Evolutionary conservation across 139 green algal species (phyloP), one percentile per base, ranked within the genome.

Genomic region (Pseudopediastrum boryanum): DNA sequence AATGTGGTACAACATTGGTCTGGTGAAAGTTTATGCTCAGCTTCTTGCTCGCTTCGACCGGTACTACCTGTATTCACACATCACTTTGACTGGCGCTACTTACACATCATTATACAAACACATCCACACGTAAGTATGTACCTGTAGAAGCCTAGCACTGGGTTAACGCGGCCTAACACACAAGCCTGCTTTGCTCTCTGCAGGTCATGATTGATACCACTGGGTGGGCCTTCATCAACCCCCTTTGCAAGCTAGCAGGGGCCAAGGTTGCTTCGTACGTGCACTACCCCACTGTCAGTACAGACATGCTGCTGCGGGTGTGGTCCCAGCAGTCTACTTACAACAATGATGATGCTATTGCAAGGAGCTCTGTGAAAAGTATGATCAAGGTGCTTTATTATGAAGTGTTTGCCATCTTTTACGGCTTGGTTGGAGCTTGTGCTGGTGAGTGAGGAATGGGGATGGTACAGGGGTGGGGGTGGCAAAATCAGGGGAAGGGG

Each of bases 201-300:
- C 85, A 92, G 84, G 79, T 96, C 56, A 97, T 90, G 44, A 80
- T 99, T 2, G 96, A 99, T 87, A 99, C 96, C 19, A 93, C 87
- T 1, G 96, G 96, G 12, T 97, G 95, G 90, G 93, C 95, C 0
- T 98, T 97, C 80, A 84, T 85, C 1, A 98, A 98, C 79, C 96
- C 96, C 0, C 64, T 98, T 31, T 90, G 86, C 2, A 51, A 85
- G 16, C 71, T 89, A 16, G 84, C 89, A 19, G 94, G 96, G 10
- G 78, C 79, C 2, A 39, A 62, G 0, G 92, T 98, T 31, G 91
- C 80, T 12, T 84, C 80, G 9, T 99, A 99, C 79, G 91, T 94
- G 46, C 96, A 98, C 90, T 98, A 98, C 85, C 96, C 96, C 8
- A 98, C 94, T 3, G 86, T 98, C 58, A 93, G 77, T 61, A 89